phyloP scores from a whole-genome alignment of 192 early-diverging fungal species.

The Coemansia sp. region DNA sequence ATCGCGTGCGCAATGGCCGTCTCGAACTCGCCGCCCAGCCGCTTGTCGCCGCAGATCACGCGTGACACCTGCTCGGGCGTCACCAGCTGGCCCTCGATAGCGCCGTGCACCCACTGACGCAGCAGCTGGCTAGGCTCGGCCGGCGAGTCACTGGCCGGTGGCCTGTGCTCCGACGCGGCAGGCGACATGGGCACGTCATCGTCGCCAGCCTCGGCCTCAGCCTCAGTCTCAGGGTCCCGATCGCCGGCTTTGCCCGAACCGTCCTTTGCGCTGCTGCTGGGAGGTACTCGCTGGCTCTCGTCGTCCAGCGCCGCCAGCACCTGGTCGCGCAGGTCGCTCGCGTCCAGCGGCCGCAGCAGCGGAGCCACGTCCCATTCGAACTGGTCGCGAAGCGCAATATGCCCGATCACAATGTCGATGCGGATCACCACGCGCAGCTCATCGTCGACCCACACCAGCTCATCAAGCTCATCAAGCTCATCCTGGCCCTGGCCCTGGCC shows the following conservation, averaged over 20 bases:
- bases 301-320: conserved; percentile 2
- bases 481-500: conserved; percentile 8
- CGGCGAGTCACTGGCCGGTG: background rate
- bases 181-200: conserved; percentile 10
- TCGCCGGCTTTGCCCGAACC: background rate
- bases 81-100: conserved; percentile 23
- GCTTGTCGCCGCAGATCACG: conserved; percentile 73
- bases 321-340: conserved; percentile 24
- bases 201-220: background rate
- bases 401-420: conserved; percentile 87
- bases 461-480: background rate
- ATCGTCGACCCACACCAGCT: conserved; percentile 39
- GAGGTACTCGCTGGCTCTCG: background rate
- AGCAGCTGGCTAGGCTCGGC: background rate
- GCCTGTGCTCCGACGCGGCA: background rate
- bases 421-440: conserved; percentile 84
- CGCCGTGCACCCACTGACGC: conserved; percentile 37
- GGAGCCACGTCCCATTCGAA: conserved; percentile 89
- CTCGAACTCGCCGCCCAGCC: conserved; percentile 85
- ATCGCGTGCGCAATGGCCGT: conserved; percentile 91
- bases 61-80: conserved; percentile 87
- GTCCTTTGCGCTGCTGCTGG: background rate
- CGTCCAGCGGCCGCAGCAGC: conserved; percentile 38
- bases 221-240: background rate
- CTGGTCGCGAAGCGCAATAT: conserved; percentile 83